Conservation (phyloP, 257 asterid species). For the Leptodermis oblonga region DNA sequence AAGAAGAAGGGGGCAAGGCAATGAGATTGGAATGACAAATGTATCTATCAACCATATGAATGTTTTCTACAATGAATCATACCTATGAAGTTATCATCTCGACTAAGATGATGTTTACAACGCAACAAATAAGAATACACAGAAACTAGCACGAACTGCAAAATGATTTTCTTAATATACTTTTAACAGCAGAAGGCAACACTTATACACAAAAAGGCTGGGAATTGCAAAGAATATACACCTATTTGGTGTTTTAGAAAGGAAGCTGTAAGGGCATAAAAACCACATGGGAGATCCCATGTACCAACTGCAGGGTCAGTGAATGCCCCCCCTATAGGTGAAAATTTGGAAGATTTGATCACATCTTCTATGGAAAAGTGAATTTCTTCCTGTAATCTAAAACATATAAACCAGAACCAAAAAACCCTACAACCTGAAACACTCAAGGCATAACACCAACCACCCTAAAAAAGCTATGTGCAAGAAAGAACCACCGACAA, state of each 20-base stretch:
- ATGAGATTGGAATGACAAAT: too few relatives aligned
- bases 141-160: neutral
- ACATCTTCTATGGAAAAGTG: slow-evolving; percentile 11
- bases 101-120: neutral
- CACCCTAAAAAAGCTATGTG: slow-evolving; percentile 8
- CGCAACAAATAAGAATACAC: too few relatives aligned
- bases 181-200: neutral
- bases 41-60: neutral
- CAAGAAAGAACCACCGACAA: neutral
- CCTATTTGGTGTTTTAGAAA: slow-evolving; percentile 23
- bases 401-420: slow-evolving; percentile 1
- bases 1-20: neutral
- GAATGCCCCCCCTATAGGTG: slow-evolving; percentile 12
- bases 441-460: neutral
- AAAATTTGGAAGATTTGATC: slow-evolving; percentile 19
- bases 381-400: slow-evolving; percentile 5
- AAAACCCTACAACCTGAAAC: slow-evolving; percentile 10
- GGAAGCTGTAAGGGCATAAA: slow-evolving; percentile 19
- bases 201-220: slow-evolving; percentile 8
- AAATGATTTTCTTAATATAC: neutral
- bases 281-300: slow-evolving; percentile 25
- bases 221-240: slow-evolving; percentile 20
- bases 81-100: too few relatives aligned
- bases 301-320: slow-evolving; percentile 15
- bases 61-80: neutral